A percentile compares a stretch with the other conserved stretches of the same genome.
Conservation (phyloP, 805 yeast genomes). For the Nakazawaea sp. region DNA sequence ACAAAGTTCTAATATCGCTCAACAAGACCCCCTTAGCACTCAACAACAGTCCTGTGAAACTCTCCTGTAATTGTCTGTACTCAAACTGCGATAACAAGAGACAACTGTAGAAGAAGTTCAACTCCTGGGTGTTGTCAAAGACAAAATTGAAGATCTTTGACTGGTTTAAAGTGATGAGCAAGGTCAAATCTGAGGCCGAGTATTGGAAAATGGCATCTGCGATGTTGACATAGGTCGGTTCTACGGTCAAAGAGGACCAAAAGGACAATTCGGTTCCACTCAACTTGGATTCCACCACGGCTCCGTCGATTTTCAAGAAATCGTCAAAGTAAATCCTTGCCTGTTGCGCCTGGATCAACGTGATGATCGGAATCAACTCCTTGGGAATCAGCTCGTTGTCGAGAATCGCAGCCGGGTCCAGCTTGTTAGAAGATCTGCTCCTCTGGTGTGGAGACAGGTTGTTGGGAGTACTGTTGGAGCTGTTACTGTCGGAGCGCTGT, state of each 20-base stretch:
- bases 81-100: constrained; percentile 51
- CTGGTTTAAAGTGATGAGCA: constrained; percentile 19
- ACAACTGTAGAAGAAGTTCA: constrained; percentile 32
- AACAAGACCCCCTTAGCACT: constrained; percentile 50
- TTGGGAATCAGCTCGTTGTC: constrained; percentile 34
- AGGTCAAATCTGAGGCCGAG: constrained; percentile 11
- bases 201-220: constrained; percentile 32
- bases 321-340: constrained; percentile 59
- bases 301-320: constrained; percentile 28
- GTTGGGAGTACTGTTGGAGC: neutral
- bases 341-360: constrained; percentile 64
- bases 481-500: constrained; percentile 14
- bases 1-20: constrained; percentile 51
- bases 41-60: constrained; percentile 58
- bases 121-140: constrained; percentile 19
- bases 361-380: constrained; percentile 66
- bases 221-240: constrained; percentile 36
- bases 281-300: constrained; percentile 20
- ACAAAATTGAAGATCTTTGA: constrained; percentile 17
- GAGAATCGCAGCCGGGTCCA: constrained; percentile 13
- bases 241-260: constrained; percentile 29
- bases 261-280: constrained; percentile 51
- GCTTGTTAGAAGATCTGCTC: constrained; percentile 13
- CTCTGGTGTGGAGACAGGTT: constrained; percentile 11
- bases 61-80: constrained; percentile 47